These are phyloP conservation scores for Globisporangium cederbergense DNA, from an alignment of 352 stramenopile species.

Conservation along the genomic window DNA sequence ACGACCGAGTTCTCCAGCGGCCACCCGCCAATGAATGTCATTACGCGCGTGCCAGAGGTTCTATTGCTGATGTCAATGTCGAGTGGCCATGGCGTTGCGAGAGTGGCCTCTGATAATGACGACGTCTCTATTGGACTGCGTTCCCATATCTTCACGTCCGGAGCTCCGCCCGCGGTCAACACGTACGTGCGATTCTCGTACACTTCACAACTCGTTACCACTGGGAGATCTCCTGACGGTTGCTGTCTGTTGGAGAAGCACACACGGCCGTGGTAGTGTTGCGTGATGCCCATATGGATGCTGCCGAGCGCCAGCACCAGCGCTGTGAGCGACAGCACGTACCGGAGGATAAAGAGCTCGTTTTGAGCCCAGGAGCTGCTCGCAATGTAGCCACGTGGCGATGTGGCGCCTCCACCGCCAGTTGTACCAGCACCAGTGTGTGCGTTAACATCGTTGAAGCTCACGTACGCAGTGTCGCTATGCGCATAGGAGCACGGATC, in stretches of 20 bases:
- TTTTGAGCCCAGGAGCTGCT: background rate
- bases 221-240: background rate
- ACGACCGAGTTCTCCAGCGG: conserved; percentile 4
- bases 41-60: background rate
- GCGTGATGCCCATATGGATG: background rate
- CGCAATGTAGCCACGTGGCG: too few species aligned
- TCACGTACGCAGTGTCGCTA: background rate
- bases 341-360: background rate
- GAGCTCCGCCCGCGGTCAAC: background rate
- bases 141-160: background rate
- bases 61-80: too few species aligned
- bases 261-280: background rate
- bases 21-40: conserved; percentile 3
- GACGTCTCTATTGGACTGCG: background rate
- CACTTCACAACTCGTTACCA: background rate
- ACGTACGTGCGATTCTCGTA: background rate
- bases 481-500: background rate
- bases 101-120: background rate
- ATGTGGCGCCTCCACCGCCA: too few species aligned
- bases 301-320: background rate
- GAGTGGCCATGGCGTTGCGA: too few species aligned
- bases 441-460: background rate
- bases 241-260: background rate
- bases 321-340: background rate
- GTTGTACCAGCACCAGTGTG: too few species aligned